These are phyloP conservation scores for Vaccinium darrowii DNA, from an alignment of 148 eudicot genomes.

Conservation along the genomic window DNA sequence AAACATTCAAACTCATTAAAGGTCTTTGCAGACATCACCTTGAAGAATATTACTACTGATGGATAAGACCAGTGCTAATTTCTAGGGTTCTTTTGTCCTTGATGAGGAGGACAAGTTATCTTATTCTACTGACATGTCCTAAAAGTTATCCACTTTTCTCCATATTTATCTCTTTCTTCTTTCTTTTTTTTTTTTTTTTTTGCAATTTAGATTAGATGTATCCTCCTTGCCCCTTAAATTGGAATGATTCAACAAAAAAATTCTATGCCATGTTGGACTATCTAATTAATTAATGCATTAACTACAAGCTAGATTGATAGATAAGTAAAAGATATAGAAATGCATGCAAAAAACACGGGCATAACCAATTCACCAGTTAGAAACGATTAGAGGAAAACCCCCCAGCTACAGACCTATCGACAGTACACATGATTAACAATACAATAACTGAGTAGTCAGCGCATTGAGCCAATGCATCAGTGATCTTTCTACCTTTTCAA, in stretches of 20 bases:
- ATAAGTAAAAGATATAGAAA: neutral
- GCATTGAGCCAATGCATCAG: constrained; percentile 7
- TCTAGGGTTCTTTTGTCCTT: neutral
- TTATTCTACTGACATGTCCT: neutral
- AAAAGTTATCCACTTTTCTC: neutral
- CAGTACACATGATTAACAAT: neutral
- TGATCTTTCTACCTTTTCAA: constrained; percentile 67
- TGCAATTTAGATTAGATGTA: neutral
- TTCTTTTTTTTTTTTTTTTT: neutral
- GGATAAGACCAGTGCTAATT: neutral
- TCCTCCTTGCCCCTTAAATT: neutral
- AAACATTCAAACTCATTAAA: neutral
- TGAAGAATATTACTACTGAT: neutral
- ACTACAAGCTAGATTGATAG: neutral
- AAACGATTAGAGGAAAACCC: constrained; percentile 31
- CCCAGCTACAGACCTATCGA: constrained; percentile 29
- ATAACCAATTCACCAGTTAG: neutral
- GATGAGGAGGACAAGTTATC: neutral
- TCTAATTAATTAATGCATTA: neutral
- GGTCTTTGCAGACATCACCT: neutral
- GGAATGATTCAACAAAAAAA: neutral
- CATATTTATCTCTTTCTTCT: neutral
- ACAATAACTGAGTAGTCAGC: neutral
- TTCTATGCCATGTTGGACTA: neutral
- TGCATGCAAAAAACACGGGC: neutral